Base-by-base conservation (phyloP, 1,284 basidiomycete genomes). In the Rhodotorula sp. region DNA sequence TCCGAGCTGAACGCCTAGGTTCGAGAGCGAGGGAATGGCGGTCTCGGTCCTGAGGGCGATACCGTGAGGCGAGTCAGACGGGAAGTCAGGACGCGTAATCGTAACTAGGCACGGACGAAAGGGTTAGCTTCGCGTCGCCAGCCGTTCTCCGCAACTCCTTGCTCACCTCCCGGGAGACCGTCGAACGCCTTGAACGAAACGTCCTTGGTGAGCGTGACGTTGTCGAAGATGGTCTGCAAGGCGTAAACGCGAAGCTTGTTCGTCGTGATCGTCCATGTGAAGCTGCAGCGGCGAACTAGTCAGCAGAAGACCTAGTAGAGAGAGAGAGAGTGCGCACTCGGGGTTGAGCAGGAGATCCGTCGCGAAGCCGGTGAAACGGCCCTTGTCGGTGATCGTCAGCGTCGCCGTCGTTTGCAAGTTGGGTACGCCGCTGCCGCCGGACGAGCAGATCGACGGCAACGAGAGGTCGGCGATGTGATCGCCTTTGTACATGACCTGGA, bases 1-100 rank as follows among this genome's bases (percentile, higher is more conserved):
- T 48, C 89, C 89, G 51, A 91, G 82, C 75, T 89, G 84, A 65
- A 91, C 88, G 37, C 89, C 88, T 44, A 91, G 80, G 74, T 90
- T 86, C 84, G 80, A 72, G 37, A 85, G 83, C 26, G 87, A 90
- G 1, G 88, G 88, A 71, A 91, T 90, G 13, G 80, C 66, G 0
- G 88, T 83, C 76, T 87, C 86, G 5, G 88, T 88, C 69, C 85
- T 85, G 67, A 91, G 87, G 64, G 86, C 85, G 70, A 91, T 88
- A 51, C 88, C 87, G 69, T 88, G 88, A 54, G 64, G 67, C 22
- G 53, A 65, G 40, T 81, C 76, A 31, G 53, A 50, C 5, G 75
- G 75, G 60, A 77, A 68, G 40, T 77, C 65, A 81, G 91, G 90
- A 80, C 89, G 87, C 74, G 82, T 85, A 76, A 90, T 88, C 1